Evolutionary conservation across 1,284 basidiomycete species (phyloP).

Genomic region (Amylostereum chailletii): DNA sequence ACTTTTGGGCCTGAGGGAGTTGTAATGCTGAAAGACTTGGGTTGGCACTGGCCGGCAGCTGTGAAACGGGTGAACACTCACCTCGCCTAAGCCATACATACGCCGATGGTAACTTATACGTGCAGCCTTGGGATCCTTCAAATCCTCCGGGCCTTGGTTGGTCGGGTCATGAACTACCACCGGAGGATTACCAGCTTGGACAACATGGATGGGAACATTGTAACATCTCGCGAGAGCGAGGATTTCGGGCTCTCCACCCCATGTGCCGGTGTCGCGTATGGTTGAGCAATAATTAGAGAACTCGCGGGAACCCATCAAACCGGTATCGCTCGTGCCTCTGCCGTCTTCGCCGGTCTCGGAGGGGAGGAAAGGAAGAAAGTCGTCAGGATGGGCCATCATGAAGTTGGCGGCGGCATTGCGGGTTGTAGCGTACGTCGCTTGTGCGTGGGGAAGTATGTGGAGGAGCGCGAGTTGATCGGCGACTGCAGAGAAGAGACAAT

Average conservation of each 20-base stretch:
- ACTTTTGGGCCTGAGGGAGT: constrained; percentile 63
- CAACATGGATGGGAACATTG: constrained; percentile 83
- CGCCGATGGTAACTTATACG: constrained; percentile 86
- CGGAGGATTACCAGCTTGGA: constrained; percentile 77
- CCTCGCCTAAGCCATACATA: constrained; percentile 93
- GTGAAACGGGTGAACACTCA: constrained; percentile 26
- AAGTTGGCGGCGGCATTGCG: constrained; percentile 75
- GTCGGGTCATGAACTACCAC: constrained; percentile 75
- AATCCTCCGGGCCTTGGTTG: constrained; percentile 18
- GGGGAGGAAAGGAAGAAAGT: constrained; percentile 92
- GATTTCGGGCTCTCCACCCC: constrained; percentile 99
- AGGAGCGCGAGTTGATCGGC: constrained; percentile 80
- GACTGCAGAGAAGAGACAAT: constrained; percentile 90
- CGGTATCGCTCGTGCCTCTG: constrained; percentile 57
- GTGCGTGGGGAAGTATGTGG: constrained; percentile 43
- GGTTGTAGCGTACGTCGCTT: constrained; percentile 51
- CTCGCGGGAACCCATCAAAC: constrained; percentile 63
- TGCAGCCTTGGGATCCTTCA: constrained; percentile 38
- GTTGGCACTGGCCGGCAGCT: constrained; percentile 4
- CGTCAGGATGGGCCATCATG: constrained; percentile 79
- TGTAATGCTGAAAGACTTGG: constrained; percentile 63
- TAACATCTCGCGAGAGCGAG: constrained; percentile 83
- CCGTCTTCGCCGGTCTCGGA: constrained; percentile 70
- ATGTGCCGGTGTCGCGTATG: constrained; percentile 79
- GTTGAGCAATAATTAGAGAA: constrained; percentile 76